Conservation (phyloP, 768 basidiomycete species). For the Mycena capillaripes region DNA sequence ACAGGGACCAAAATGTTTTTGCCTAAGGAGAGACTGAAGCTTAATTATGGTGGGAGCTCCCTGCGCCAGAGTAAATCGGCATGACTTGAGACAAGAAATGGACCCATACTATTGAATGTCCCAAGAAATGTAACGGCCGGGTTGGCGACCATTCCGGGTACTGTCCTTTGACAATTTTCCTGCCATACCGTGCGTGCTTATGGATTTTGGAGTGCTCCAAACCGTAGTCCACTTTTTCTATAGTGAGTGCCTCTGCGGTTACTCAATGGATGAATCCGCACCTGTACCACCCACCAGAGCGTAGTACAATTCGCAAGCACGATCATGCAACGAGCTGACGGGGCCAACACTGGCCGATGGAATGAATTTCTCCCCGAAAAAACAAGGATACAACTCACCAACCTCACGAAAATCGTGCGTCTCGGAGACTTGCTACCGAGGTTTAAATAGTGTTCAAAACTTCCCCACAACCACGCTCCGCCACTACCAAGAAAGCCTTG, state of each 20-base stretch:
- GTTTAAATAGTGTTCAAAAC: constrained; percentile 52
- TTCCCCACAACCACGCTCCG: constrained; percentile 56
- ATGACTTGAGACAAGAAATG: not conserved
- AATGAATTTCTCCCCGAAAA: not conserved
- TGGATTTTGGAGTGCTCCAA: constrained; percentile 54
- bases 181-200: constrained; percentile 58
- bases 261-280: constrained; percentile 27
- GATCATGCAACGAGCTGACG: constrained; percentile 66
- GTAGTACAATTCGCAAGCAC: constrained; percentile 67
- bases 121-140: constrained; percentile 62
- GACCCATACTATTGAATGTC: constrained; percentile 61
- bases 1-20: constrained; percentile 56
- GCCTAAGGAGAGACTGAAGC: constrained; percentile 56
- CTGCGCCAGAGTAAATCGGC: constrained; percentile 40
- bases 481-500: constrained; percentile 61
- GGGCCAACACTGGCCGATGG: constrained; percentile 57
- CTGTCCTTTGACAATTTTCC: constrained; percentile 52
- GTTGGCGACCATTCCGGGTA: constrained; percentile 62
- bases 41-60: constrained; percentile 64
- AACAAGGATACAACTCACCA: constrained; percentile 14
- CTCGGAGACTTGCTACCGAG: constrained; percentile 32
- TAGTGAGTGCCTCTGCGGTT: not conserved
- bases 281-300: constrained; percentile 60
- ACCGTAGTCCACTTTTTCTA: constrained; percentile 61
- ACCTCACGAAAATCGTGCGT: constrained; percentile 40